Percentiles rank a stretch among this genome's conserved stretches.
Conservation (phyloP, 176 grass and related monocot genomes). For the Zea mays region Zm-B73-REFERENCE-NAM-5.0 NC_050096.1:84351501-84352000, state of each 20-base stretch:
- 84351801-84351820: constrained; percentile 76
- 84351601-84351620: constrained; percentile 72
- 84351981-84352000: background rate
- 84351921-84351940: constrained; percentile 22
- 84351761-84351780: constrained; percentile 75
- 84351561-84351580: constrained; percentile 43
- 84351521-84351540: constrained; percentile 59
- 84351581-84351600: constrained; percentile 67
- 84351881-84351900: background rate
- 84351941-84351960: constrained; percentile 23
- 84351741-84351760: constrained; percentile 72
- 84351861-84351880: constrained; percentile 26
- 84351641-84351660: constrained; percentile 77
- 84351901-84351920: constrained; percentile 16
- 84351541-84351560: constrained; percentile 61
- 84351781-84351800: constrained; percentile 59
- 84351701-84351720: constrained; percentile 70
- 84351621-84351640: constrained; percentile 63
- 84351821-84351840: constrained; percentile 27
- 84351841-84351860: constrained; percentile 5
- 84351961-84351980: constrained; percentile 14
- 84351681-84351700: constrained; percentile 53
- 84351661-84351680: constrained; percentile 63
- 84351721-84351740: constrained; percentile 52
- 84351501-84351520: constrained; percentile 59